Evolutionary conservation across 495 filamentous ascomycete genomes (phyloP).

Genomic region (Penicillium pulvis): DNA sequence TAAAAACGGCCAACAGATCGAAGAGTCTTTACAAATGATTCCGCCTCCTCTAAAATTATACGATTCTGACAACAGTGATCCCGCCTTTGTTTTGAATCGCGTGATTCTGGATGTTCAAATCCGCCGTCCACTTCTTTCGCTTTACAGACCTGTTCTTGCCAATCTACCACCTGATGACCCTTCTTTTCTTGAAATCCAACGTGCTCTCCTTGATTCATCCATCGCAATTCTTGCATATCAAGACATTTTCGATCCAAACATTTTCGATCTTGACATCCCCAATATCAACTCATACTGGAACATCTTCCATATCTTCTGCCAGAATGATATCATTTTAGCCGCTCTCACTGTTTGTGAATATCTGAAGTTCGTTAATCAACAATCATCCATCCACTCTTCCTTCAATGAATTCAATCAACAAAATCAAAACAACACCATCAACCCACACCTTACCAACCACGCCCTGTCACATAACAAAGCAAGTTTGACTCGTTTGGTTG

Average conservation of each 20-base stretch:
- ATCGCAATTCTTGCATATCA: conserved; percentile 28
- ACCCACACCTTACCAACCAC: background rate
- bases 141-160: conserved; percentile 21
- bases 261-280: conserved; percentile 19
- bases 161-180: conserved; percentile 2
- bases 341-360: conserved; percentile 29
- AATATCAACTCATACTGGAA: conserved; percentile 26
- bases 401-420: background rate
- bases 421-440: background rate
- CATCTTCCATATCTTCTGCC: conserved; percentile 26
- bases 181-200: conserved; percentile 16
- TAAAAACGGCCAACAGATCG: conserved; percentile 15
- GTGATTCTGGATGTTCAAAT: conserved; percentile 25
- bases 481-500: conserved; percentile 21
- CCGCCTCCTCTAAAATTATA: conserved; percentile 12
- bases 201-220: conserved; percentile 23
- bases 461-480: conserved; percentile 18
- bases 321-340: conserved; percentile 28
- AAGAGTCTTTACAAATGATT: conserved; percentile 16
- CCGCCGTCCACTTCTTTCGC: conserved; percentile 28
- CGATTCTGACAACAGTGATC: background rate
- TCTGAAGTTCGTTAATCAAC: conserved; percentile 15
- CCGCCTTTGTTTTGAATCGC: conserved; percentile 13
- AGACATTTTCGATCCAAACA: conserved; percentile 30
- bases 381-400: background rate